Evolutionary conservation across 2,329 filamentous ascomycete species (phyloP).

Genomic region (Ophiostoma piceae): DNA sequence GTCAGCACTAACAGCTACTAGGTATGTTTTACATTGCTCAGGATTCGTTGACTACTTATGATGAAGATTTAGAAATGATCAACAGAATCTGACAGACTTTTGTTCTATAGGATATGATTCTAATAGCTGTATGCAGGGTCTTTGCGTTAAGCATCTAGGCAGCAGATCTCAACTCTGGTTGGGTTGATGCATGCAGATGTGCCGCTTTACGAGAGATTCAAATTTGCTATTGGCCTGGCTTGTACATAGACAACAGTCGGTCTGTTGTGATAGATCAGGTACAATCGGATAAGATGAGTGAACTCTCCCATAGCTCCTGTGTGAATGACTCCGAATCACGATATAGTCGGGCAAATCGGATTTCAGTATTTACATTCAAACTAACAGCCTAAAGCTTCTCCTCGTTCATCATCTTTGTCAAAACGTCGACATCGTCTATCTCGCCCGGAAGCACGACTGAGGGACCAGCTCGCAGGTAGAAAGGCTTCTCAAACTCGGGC

Average conservation of each 20-base stretch:
- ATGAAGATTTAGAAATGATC: too few species aligned
- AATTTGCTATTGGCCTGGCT: not conserved
- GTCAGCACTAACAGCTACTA: not conserved
- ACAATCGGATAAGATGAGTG: not conserved
- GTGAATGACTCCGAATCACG: not conserved
- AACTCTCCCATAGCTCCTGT: too few species aligned
- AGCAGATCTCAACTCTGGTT: not conserved
- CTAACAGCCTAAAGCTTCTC: not conserved
- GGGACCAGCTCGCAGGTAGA: constrained; percentile 24
- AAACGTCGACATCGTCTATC: constrained; percentile 25
- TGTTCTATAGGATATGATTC: not conserved
- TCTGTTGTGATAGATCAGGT: not conserved
- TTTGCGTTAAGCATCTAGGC: not conserved
- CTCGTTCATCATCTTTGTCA: not conserved
- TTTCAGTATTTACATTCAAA: too few species aligned
- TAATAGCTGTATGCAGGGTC: not conserved
- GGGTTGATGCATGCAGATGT: not conserved
- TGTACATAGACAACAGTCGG: not conserved
- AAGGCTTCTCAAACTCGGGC: constrained; percentile 30
- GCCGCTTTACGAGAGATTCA: too few species aligned
- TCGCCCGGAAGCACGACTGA: constrained; percentile 31
- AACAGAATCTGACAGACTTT: not conserved
- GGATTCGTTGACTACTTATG: too few species aligned
- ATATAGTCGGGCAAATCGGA: not conserved
- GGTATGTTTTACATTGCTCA: not conserved